Evolutionary conservation across 2,329 filamentous ascomycete species (phyloP), one percentile per base, ranked within the genome.

Genomic region (Rutstroemia sp.): DNA sequence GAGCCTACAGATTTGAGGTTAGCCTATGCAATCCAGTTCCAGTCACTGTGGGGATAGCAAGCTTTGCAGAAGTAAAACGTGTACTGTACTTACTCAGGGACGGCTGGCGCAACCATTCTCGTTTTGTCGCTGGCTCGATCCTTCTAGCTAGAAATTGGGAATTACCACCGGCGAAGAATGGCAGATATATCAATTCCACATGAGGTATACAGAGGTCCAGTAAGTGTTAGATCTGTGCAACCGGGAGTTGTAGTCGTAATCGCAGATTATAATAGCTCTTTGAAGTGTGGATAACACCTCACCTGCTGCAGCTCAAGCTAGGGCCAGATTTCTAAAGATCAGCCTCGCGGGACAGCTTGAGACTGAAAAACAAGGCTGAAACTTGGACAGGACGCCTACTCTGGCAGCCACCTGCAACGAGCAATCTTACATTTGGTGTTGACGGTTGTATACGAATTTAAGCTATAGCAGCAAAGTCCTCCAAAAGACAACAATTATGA

Each of bases 1-100:
- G 68, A 99, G 86, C 74, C 94, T 97, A 61, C 30, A 52, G 49
- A 49, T 9, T 25, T 21, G 21, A 16, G 21, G 21, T 47, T 47
- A 47, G 44, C 12, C 53, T 41, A 67, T 57, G 67, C 66, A 45
- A 45, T 38, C 9, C 39, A 41, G 34, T 47, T 38, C 9, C 39
- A 41, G 34, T 38, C 39, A 41, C 8, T 39, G 34, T 14, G 23
- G 52, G 23, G 2, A 18, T 7, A 19, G 14, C 1, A 12, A 7
- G n/a, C 27, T 19, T 8, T 6, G n/a, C 52, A 49, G 39, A 51
- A 21, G 44, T 12, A 39, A 34, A 44, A 18, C 25, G 9, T 55
- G 39, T n/a, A 75, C 84, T 55, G 39, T n/a, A 75, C 84, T 68
- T 77, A 90, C 86, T 90, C 87, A 65, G 86, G 86, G 62, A 90